Evolutionary conservation across 2,329 filamentous ascomycete genomes (phyloP).

Genomic region (Trichoderma asperellum): DNA sequence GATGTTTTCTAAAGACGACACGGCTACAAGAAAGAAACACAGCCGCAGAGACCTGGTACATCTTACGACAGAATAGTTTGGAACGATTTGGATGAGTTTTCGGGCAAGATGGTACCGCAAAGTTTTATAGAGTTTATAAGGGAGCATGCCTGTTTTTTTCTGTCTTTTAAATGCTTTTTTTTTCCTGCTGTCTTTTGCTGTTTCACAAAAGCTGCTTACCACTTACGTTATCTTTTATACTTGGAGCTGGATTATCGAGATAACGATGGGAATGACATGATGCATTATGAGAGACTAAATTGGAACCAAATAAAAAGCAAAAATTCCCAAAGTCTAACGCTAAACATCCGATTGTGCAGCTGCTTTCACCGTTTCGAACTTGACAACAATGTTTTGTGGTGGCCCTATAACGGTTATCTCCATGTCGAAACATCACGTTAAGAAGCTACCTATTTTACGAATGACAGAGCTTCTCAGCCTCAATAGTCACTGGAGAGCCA

Average conservation of each 20-base stretch:
- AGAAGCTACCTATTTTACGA: neutral
- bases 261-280: slow-evolving; percentile 42
- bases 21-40: neutral
- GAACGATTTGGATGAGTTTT: slow-evolving; percentile 7
- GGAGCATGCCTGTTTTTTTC: slow-evolving; percentile 15
- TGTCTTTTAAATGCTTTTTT: neutral
- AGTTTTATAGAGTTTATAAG: slow-evolving; percentile 18
- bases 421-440: neutral
- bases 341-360: neutral
- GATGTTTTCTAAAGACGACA: neutral
- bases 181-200: neutral
- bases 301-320: neutral
- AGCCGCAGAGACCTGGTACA: slow-evolving; percentile 15
- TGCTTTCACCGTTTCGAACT: neutral
- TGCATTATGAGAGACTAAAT: slow-evolving; percentile 41
- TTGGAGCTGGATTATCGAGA: slow-evolving; percentile 37
- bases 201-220: slow-evolving; percentile 6
- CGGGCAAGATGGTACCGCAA: slow-evolving; percentile 22
- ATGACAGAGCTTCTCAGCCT: neutral
- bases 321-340: neutral
- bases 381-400: too few relatives aligned
- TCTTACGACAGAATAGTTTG: slow-evolving; percentile 1
- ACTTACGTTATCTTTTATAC: slow-evolving; percentile 20
- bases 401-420: too few relatives aligned
- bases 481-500: neutral